Evolutionary conservation across 345 rosid genomes (phyloP).

Genomic region (Citrus mangshanensis): DNA sequence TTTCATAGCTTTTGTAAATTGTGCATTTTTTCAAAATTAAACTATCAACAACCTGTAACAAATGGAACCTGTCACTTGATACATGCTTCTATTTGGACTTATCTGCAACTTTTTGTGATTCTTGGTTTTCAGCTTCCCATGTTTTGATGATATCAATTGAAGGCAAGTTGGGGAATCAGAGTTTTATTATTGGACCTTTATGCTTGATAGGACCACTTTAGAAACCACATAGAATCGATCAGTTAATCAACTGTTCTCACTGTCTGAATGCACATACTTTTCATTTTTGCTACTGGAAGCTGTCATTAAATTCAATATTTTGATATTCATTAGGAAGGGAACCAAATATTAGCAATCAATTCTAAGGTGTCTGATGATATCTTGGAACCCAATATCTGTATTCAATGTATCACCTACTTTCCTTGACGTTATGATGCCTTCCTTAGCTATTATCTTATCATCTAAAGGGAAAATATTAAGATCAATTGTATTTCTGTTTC

Average conservation of each 20-base stretch:
- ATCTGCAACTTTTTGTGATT: background rate
- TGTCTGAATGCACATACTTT: background rate
- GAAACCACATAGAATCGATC: background rate
- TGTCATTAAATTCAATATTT: background rate
- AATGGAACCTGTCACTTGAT: background rate
- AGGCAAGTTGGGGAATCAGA: background rate
- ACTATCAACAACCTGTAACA: background rate
- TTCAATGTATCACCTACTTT: background rate
- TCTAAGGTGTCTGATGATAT: background rate
- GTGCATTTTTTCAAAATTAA: background rate
- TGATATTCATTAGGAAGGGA: background rate
- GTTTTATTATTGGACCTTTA: background rate
- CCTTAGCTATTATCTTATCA: background rate
- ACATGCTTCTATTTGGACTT: background rate
- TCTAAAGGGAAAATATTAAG: background rate
- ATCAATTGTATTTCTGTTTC: background rate
- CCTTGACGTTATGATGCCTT: background rate
- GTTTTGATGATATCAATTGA: background rate
- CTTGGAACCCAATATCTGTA: background rate
- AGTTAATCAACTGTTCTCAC: background rate
- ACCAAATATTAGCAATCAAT: background rate
- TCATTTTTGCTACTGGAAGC: background rate
- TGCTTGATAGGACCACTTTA: background rate
- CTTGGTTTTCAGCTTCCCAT: background rate
- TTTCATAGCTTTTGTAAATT: background rate